Conservation (phyloP, 768 basidiomycete genomes). For the Ramaria rubella region DNA sequence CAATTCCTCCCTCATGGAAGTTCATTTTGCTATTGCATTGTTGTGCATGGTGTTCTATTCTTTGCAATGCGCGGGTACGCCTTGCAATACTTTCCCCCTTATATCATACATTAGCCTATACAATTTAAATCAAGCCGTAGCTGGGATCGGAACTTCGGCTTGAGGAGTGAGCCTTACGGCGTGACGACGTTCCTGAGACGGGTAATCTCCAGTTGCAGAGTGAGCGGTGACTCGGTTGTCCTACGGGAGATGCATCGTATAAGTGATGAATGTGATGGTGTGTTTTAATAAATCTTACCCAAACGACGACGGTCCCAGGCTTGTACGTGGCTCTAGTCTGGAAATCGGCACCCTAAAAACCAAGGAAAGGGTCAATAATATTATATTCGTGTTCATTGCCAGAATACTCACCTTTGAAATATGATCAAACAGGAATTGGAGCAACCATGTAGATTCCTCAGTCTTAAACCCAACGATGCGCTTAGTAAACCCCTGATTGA, state of each 20-base stretch:
- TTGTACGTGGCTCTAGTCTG: conserved; percentile 40
- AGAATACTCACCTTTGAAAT: conserved; percentile 45
- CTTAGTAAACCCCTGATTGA: conserved; percentile 50
- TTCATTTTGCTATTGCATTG: too few species aligned
- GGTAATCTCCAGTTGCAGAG: conserved; percentile 38
- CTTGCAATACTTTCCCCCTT: too few species aligned
- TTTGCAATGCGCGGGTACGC: too few species aligned
- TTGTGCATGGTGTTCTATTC: too few species aligned
- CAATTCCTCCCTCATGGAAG: too few species aligned
- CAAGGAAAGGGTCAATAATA: not conserved
- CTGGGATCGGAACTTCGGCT: conserved; percentile 41
- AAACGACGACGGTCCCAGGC: conserved; percentile 51
- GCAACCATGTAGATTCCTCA: conserved; percentile 49
- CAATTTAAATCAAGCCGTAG: too few species aligned
- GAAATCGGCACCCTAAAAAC: conserved; percentile 7
- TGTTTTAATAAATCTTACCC: conserved; percentile 35
- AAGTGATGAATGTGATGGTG: conserved; percentile 7
- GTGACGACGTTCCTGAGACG: conserved; percentile 32
- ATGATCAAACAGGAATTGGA: conserved; percentile 50
- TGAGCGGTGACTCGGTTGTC: conserved; percentile 45
- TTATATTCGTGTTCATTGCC: conserved; percentile 21
- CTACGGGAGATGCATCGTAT: conserved; percentile 15
- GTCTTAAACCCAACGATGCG: conserved; percentile 49
- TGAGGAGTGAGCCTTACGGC: conserved; percentile 44
- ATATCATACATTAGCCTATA: too few species aligned